Base-by-base conservation (phyloP, 1,284 basidiomycete genomes). In the Vanrija sp. region DNA sequence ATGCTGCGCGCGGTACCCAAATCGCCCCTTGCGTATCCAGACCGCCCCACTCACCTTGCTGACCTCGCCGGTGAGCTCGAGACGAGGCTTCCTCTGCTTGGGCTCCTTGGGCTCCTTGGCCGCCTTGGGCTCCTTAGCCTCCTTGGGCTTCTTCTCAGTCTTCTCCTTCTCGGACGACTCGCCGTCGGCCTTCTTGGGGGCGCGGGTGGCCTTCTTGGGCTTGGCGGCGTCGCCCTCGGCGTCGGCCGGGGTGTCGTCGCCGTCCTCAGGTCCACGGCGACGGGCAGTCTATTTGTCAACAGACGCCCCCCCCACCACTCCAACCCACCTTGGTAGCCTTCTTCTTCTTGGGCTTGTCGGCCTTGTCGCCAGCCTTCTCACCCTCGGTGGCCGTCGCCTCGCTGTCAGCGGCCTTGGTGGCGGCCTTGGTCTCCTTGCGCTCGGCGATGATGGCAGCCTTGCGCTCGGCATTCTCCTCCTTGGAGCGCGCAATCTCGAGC, bases 401-500 rank as follows among this genome's bases (percentile, higher is more conserved):
- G 54, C 76, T 79, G 48, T 79, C 74, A 60, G 73, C 21, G 21
- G 21, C 79, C 45, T 55, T 57, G 7, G 59, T 54, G 38, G 65
- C 64, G 14, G 62, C 61, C 50, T 69, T 57, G 23, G 52, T 62
- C 50, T 64, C 65, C 46, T 58, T 60, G 45, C 64, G 65, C 58
- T 65, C 63, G 21, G 62, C 65, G 52, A 53, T 51, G 57, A 52
- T 61, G 55, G 54, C 68, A 39, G 65, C 61, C 43, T 65, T 59
- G n/a, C 71, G 65, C 54, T 87, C 86, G 76, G 82, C 86, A 77
- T 82, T 86, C 66, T 84, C 89, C 78, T 84, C 86, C 81, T 90
- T 91, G 78, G 90, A 88, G 79, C 92, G 92, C 72, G 92, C 93
- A 72, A 91, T 80, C 80, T 94, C 87, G 77, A 95, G 83, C 76